phyloP scores from a whole-genome alignment of 257 asterid species.

The Orobanche coerulescens region DNA sequence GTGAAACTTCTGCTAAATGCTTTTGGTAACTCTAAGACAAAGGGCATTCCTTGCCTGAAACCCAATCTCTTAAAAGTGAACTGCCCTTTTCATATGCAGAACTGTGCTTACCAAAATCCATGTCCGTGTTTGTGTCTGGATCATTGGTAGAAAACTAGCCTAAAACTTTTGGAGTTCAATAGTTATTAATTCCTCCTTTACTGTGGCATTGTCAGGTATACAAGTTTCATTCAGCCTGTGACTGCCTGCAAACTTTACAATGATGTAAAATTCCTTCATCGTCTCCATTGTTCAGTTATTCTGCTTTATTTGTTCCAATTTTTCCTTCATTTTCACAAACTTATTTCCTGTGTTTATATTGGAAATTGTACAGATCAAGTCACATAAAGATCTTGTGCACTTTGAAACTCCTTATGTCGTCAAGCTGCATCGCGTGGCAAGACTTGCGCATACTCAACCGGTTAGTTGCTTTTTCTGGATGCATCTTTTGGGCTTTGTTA shows the following conservation, averaged over 20 bases:
- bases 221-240: slow-evolving; percentile 93
- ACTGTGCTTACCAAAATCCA: background rate
- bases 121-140: background rate
- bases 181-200: slow-evolving; percentile 9
- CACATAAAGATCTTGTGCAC: slow-evolving; percentile 91
- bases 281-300: background rate
- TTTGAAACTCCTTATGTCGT: slow-evolving; percentile 98
- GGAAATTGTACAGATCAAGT: slow-evolving; percentile 56
- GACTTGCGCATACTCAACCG: slow-evolving; percentile 75
- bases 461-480: slow-evolving; percentile 48
- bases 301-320: background rate
- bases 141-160: background rate
- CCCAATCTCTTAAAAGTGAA: background rate
- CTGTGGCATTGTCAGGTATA: slow-evolving; percentile 60
- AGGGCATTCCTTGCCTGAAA: background rate
- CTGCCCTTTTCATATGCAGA: background rate
- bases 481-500: slow-evolving; percentile 9
- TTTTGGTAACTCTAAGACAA: background rate
- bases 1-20: background rate
- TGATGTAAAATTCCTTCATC: slow-evolving; percentile 51
- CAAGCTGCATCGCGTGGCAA: slow-evolving; percentile 89
- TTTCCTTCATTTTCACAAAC: background rate
- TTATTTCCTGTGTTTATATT: slow-evolving; percentile 11
- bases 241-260: slow-evolving; percentile 88
- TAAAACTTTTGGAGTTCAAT: background rate